These are phyloP conservation scores for Vitis hybrid DNA, from an alignment of 177 flowering plant species.

Conservation along the genomic window DNA sequence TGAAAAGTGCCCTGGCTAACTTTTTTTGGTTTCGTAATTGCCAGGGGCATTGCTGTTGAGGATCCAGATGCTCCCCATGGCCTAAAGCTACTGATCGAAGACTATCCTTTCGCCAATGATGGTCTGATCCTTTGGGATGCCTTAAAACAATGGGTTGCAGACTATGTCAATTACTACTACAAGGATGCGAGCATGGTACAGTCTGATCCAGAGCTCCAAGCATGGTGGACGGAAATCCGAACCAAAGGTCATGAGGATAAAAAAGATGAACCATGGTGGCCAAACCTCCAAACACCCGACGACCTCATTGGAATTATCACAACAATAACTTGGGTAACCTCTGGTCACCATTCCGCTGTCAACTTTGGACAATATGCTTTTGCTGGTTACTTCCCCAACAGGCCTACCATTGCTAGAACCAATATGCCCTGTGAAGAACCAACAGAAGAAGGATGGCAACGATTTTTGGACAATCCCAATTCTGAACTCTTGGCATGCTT, in stretches of 20 bases:
- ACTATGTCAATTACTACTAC: conserved; percentile 26
- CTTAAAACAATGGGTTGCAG: conserved; percentile 21
- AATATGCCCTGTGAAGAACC: conserved; percentile 35
- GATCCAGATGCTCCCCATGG: too few relatives aligned
- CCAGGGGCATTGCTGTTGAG: too few relatives aligned
- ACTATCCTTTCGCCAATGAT: too few relatives aligned
- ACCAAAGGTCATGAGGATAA: conserved; percentile 35
- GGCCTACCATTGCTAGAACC: conserved; percentile 30
- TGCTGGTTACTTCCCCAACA: conserved; percentile 44
- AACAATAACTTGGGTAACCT: conserved; percentile 36
- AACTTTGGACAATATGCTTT: conserved; percentile 43
- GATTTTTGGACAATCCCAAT: conserved; percentile 44
- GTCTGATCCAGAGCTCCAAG: conserved; percentile 22
- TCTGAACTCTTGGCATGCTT: conserved; percentile 30
- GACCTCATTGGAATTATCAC: conserved; percentile 28
- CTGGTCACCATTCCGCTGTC: conserved; percentile 45
- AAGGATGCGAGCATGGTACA: neutral
- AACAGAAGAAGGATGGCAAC: conserved; percentile 24
- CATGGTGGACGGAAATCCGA: conserved; percentile 29
- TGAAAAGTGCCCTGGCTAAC: too few relatives aligned
- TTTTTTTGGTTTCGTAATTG: too few relatives aligned
- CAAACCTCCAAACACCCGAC: conserved; percentile 21
- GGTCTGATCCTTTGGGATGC: conserved; percentile 19
- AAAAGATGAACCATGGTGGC: conserved; percentile 44
- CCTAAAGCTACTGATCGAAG: too few relatives aligned